Base-by-base conservation (phyloP, 805 yeast species). In the Metschnikowia kunwiensis region DNA sequence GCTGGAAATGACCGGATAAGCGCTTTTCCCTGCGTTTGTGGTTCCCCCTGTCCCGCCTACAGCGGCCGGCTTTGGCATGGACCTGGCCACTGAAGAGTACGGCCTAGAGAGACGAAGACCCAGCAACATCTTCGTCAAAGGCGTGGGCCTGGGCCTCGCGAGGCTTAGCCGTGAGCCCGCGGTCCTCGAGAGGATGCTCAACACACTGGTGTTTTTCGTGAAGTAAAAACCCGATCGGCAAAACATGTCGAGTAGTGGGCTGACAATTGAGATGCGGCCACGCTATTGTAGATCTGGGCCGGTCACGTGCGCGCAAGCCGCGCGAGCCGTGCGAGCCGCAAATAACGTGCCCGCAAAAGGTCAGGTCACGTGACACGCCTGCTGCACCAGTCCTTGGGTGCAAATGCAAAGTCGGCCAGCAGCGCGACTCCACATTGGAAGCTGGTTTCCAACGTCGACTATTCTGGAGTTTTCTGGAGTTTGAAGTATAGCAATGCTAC, bases 171-270 rank as follows among this genome's bases (percentile, higher is more conserved):
- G 36, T 15, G 43, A 34, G 14, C 46, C 50, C 24, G 50, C 49
- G 27, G 53, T 47, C 35, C 47, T 57, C 4, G 54, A 43, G 18
- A 61, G 40, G 9, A 52, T 63, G 42, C 58, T 60, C 41, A 72
- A 51, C 23, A 77, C 71, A 16, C 74, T 60, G 3, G 74, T 50
- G 58, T 79, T 80, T 52, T 66, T 69, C 43, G 78, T 65, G 57
- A 80, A 79, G 64, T 74, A 78, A 58, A 77, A 75, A 64, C 74
- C 72, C 5, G 79, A 63, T 51, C 70, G 70, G 30, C 77, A 70
- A 32, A 78, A 57, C 49, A 51, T 50, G 38, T 37, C 22, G 12
- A 12, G 5, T 7, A 12, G 26, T 24, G 26, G 26, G 12, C 26
- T 12, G 26, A 24, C 5, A 24, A 7, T 10, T 9, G 22, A 20